These are phyloP conservation scores for Begonia fuchsioides DNA, from an alignment of 306 rosid species.

Conservation along the genomic window DNA sequence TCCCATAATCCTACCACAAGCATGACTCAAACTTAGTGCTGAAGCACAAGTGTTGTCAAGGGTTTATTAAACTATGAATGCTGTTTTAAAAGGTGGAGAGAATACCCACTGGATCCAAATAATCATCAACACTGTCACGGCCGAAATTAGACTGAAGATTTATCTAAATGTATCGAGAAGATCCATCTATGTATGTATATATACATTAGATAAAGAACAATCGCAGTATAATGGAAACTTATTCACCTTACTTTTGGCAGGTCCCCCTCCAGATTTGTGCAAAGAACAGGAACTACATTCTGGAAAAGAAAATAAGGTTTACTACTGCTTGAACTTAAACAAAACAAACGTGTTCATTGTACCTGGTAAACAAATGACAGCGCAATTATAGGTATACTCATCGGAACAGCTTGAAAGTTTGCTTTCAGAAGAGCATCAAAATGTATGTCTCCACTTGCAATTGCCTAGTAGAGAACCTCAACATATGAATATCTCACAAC, in stretches of 20 bases:
- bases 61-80: no score
- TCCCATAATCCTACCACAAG: no score
- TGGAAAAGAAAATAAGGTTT: conserved; percentile 22
- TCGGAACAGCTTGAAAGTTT: conserved; percentile 70
- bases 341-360: conserved; percentile 11
- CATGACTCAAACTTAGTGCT: no score
- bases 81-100: no score
- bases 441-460: conserved; percentile 65
- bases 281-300: conserved; percentile 81
- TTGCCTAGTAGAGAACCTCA: conserved; percentile 30
- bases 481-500: conserved; percentile 1
- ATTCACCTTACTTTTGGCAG: conserved; percentile 72
- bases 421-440: conserved; percentile 62
- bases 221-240: background rate
- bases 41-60: no score
- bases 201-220: no score
- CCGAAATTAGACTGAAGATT: no score
- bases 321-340: conserved; percentile 11
- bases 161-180: no score
- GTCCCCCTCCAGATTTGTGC: conserved; percentile 77
- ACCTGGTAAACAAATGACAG: conserved; percentile 91
- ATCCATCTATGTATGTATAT: no score
- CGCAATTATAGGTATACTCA: conserved; percentile 70
- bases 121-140: no score
- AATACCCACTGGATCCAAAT: no score